Conservation (phyloP, 495 filamentous ascomycete species). For the Friedmanniomyces endolithicus region DNA sequence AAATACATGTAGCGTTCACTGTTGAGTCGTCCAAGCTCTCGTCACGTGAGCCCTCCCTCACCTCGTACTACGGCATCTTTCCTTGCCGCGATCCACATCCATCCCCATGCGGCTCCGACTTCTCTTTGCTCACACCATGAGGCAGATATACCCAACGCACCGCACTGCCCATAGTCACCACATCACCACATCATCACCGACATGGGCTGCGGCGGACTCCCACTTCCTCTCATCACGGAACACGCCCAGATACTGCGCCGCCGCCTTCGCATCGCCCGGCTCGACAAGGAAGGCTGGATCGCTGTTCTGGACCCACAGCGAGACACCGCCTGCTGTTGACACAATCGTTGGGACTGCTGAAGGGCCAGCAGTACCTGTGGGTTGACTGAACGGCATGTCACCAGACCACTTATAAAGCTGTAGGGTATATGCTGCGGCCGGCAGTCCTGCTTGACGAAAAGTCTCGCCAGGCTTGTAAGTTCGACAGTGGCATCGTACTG, state of each 20-base stretch:
- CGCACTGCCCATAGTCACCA: slow-evolving; percentile 70
- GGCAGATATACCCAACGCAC: slow-evolving; percentile 68
- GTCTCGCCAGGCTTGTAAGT: no score
- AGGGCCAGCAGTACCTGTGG: no score
- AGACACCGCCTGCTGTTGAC: slow-evolving; percentile 67
- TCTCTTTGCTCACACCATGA: slow-evolving; percentile 44
- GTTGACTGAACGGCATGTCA: no score
- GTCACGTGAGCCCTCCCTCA: slow-evolving; percentile 51
- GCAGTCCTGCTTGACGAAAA: no score
- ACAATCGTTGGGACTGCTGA: slow-evolving; percentile 75
- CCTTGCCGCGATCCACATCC: slow-evolving; percentile 72
- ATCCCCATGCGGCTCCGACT: slow-evolving; percentile 42
- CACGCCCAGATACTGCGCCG: slow-evolving; percentile 57
- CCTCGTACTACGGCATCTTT: slow-evolving; percentile 50
- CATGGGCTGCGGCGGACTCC: slow-evolving; percentile 48
- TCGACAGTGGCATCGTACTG: no score
- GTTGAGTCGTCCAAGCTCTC: slow-evolving; percentile 8
- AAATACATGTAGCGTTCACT: not conserved
- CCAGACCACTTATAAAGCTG: no score
- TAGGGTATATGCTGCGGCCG: no score
- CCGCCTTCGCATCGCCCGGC: slow-evolving; percentile 57
- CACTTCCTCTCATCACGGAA: slow-evolving; percentile 55
- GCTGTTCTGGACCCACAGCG: slow-evolving; percentile 61
- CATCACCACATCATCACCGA: slow-evolving; percentile 74
- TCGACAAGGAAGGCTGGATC: slow-evolving; percentile 70